Percentiles rank a stretch among this genome's conserved stretches.
Conservation (phyloP, 176 grass and related monocot species). For the Triticum dicoccoides region DNA sequence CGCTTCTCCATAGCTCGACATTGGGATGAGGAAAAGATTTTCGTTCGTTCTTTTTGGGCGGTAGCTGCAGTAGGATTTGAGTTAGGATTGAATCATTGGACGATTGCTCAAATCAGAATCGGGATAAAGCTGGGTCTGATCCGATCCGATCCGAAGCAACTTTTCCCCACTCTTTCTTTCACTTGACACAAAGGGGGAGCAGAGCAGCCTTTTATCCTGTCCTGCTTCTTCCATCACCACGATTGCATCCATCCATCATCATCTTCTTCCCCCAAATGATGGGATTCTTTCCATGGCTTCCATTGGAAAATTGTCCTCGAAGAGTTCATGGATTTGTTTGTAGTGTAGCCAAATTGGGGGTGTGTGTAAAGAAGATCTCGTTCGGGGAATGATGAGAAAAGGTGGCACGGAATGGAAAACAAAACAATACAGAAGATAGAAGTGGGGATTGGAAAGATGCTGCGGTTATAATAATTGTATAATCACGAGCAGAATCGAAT, state of each 20-base stretch:
- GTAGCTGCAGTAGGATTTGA: not conserved
- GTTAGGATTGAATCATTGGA: conserved; percentile 16
- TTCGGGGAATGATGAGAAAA: not conserved
- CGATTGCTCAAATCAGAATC: conserved; percentile 8
- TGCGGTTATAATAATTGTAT: conserved; percentile 25
- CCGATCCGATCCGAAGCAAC: not conserved
- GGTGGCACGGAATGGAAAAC: not conserved
- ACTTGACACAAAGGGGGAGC: conserved; percentile 1
- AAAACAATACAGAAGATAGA: not conserved
- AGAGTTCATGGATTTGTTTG: not conserved
- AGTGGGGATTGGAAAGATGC: conserved; percentile 33
- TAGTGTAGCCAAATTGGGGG: not conserved
- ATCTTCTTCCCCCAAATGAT: not conserved
- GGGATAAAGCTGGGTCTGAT: conserved; percentile 15
- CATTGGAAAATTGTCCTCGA: not conserved
- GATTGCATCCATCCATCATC: not conserved
- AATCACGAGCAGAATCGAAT: conserved; percentile 4
- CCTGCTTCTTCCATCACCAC: not conserved
- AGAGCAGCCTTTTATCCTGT: not conserved
- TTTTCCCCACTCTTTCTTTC: conserved; percentile 17
- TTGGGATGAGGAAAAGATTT: conserved; percentile 19
- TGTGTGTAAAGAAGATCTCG: not conserved
- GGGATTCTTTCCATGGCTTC: too few species aligned
- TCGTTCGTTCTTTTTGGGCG: conserved; percentile 9
- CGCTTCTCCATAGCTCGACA: not conserved